Evolutionary conservation across 331 rosid genomes (phyloP).

Genomic region (Rosa hybrid): DNA sequence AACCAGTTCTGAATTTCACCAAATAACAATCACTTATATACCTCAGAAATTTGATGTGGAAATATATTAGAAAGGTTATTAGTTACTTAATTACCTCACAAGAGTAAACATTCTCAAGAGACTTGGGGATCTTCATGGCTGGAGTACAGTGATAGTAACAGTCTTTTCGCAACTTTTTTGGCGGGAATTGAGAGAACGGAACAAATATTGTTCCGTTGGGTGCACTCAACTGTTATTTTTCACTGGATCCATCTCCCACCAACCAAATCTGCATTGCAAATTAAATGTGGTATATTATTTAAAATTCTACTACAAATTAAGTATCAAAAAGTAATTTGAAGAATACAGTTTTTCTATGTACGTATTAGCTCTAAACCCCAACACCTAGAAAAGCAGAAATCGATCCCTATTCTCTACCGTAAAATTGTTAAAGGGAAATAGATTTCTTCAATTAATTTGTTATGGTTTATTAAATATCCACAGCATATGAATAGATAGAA

Average conservation of each 20-base stretch:
- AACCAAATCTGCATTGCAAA: slow-evolving; percentile 52
- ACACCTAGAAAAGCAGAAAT: not conserved
- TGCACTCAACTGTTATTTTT: slow-evolving; percentile 62
- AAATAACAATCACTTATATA: not conserved
- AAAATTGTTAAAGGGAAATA: not conserved
- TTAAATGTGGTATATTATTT: too few species aligned
- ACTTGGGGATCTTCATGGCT: slow-evolving; percentile 60
- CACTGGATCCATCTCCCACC: slow-evolving; percentile 61
- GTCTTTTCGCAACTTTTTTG: slow-evolving; percentile 56
- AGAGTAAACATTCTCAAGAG: slow-evolving; percentile 60
- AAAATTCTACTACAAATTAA: not conserved
- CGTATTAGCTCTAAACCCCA: not conserved
- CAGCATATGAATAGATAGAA: not conserved
- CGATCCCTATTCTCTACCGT: too few species aligned
- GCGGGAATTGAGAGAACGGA: slow-evolving; percentile 79
- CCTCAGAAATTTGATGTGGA: too few species aligned
- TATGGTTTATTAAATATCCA: too few species aligned
- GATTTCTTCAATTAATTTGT: too few species aligned
- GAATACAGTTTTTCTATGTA: not conserved
- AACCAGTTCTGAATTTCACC: slow-evolving; percentile 25
- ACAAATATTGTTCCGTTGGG: slow-evolving; percentile 70
- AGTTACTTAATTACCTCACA: slow-evolving; percentile 40
- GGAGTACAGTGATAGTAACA: slow-evolving; percentile 67
- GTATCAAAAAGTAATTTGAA: not conserved
- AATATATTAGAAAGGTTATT: too few species aligned